Conservation (phyloP, 2,329 filamentous ascomycete species). For the Paecilomyces formosus region DNA sequence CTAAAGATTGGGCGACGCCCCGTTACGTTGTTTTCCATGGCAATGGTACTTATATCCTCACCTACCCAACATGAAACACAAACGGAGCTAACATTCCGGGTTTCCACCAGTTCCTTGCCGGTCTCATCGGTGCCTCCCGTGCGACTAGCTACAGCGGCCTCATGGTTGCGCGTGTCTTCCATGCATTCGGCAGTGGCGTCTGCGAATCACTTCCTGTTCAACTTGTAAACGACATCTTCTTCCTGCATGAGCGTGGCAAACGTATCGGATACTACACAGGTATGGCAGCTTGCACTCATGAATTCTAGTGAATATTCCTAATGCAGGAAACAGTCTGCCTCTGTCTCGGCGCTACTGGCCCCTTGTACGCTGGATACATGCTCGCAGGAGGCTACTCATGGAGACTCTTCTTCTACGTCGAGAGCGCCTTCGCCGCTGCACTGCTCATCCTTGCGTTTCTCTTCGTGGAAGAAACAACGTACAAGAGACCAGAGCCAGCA, state of each 20-base stretch:
- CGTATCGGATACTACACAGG: constrained; percentile 54
- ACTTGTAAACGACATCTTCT: constrained; percentile 43
- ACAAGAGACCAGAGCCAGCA: constrained; percentile 31
- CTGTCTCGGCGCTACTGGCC: constrained; percentile 49
- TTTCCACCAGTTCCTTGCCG: constrained; percentile 28
- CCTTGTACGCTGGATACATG: constrained; percentile 56
- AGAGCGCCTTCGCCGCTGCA: constrained; percentile 45
- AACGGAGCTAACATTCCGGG: neutral
- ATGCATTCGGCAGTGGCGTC: constrained; percentile 37
- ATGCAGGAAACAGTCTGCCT: constrained; percentile 36
- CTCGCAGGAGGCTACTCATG: constrained; percentile 51
- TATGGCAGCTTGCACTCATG: constrained; percentile 9
- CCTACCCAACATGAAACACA: neutral
- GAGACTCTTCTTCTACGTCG: constrained; percentile 56
- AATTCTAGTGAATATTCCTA: constrained; percentile 1
- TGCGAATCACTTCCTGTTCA: constrained; percentile 42
- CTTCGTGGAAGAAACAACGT: constrained; percentile 55
- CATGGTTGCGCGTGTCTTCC: constrained; percentile 37
- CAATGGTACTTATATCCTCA: constrained; percentile 20
- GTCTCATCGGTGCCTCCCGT: constrained; percentile 36
- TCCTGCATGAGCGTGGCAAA: constrained; percentile 39
- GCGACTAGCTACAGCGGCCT: constrained; percentile 32
- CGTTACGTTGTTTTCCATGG: constrained; percentile 35
- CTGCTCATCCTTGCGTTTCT: constrained; percentile 45
- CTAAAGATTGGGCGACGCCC: constrained; percentile 44